A percentile compares a stretch with the other conserved stretches of the same genome.
These are phyloP conservation scores for Pogostemon cablin DNA, from an alignment of 257 asterid species.

Conservation along the genomic window DNA sequence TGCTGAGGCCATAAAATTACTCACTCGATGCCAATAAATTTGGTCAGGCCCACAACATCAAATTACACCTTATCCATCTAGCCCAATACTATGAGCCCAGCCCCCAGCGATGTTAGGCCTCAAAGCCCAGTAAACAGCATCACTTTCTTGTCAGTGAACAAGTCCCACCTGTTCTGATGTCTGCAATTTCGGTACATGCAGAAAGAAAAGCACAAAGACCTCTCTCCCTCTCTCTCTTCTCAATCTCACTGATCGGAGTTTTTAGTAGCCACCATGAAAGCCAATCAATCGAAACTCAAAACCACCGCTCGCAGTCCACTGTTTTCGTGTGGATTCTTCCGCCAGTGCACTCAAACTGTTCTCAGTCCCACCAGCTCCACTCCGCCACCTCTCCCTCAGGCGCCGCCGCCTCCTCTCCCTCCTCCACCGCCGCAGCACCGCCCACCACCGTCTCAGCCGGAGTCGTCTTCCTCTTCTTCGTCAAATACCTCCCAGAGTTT, in stretches of 20 bases:
- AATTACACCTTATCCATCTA: neutral
- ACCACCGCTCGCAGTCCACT: constrained; percentile 52
- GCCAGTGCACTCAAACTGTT: constrained; percentile 72
- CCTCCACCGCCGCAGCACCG: constrained; percentile 21
- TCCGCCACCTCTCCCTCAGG: constrained; percentile 65
- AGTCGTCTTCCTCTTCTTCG: constrained; percentile 75
- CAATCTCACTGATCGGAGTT: neutral
- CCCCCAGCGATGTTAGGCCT: neutral
- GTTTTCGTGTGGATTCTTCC: constrained; percentile 75
- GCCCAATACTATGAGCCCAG: neutral
- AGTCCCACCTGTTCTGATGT: constrained; percentile 37
- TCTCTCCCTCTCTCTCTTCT: neutral
- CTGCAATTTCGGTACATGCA: constrained; percentile 34
- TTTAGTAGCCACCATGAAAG: constrained; percentile 48
- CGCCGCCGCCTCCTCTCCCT: constrained; percentile 30
- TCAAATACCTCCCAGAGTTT: constrained; percentile 80
- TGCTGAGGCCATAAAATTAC: no score
- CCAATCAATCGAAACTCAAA: constrained; percentile 69
- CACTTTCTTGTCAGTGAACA: constrained; percentile 31
- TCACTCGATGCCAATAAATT: no score
- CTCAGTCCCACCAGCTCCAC: constrained; percentile 79
- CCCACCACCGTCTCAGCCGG: constrained; percentile 37
- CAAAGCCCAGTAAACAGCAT: constrained; percentile 17
- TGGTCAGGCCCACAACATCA: neutral
- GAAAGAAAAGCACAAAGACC: neutral